phyloP scores from a whole-genome alignment of 2,329 filamentous ascomycete genomes.

The Diplodia scrobiculata region DNA sequence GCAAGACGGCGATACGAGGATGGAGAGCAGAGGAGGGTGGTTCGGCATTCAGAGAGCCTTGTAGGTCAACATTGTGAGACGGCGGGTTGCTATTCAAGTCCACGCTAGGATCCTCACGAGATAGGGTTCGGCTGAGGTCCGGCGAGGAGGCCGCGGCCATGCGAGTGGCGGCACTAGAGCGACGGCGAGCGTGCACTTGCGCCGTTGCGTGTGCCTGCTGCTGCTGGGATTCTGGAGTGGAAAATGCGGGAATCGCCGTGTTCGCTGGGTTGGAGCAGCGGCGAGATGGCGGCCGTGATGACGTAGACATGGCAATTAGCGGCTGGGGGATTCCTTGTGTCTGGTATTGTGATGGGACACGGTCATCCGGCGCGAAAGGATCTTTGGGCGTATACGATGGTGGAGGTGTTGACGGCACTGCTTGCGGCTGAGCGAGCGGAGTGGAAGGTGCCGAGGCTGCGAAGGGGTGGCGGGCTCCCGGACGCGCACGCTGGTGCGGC shows the following conservation, averaged over 20 bases:
- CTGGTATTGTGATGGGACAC: neutral
- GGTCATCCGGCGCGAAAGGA: slow-evolving; percentile 9
- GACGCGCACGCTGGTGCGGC: slow-evolving; percentile 14
- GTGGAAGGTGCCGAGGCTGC: slow-evolving; percentile 27
- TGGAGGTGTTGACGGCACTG: slow-evolving; percentile 20
- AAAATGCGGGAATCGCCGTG: neutral
- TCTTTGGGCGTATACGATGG: slow-evolving; percentile 26
- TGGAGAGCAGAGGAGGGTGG: slow-evolving; percentile 55
- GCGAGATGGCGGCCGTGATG: neutral
- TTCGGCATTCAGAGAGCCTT: neutral
- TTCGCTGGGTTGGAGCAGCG: slow-evolving; percentile 9
- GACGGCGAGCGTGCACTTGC: neutral
- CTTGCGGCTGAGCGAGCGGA: slow-evolving; percentile 30
- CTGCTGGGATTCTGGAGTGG: neutral
- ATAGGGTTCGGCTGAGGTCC: slow-evolving; percentile 1
- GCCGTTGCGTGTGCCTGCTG: slow-evolving; percentile 1
- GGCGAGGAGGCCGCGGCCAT: neutral
- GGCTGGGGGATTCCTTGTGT: neutral
- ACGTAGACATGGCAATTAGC: neutral
- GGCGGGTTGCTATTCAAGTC: neutral
- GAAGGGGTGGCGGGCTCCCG: slow-evolving; percentile 19
- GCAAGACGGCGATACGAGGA: slow-evolving; percentile 74
- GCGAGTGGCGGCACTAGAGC: slow-evolving; percentile 5
- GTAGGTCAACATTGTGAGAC: neutral
- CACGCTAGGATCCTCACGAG: slow-evolving; percentile 4